Evolutionary conservation across 2,329 filamentous ascomycete species (phyloP).

Genomic region (Neobulgaria alba): DNA sequence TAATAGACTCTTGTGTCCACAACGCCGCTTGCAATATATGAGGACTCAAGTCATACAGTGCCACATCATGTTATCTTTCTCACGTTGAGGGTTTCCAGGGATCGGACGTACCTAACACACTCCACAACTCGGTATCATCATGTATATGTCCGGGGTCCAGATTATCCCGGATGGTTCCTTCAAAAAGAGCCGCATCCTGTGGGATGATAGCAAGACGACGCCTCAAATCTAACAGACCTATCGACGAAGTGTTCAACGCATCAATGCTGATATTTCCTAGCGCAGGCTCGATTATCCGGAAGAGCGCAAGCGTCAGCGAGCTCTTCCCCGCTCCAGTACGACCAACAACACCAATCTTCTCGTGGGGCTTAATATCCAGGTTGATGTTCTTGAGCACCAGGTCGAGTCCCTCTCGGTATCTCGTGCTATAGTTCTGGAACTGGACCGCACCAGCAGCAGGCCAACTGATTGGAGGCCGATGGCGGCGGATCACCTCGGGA

Average conservation of each 20-base stretch:
- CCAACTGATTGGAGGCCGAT: slow-evolving; percentile 83
- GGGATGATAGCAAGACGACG: slow-evolving; percentile 92
- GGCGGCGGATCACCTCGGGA: slow-evolving; percentile 83
- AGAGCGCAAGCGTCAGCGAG: slow-evolving; percentile 82
- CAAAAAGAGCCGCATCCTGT: slow-evolving; percentile 92
- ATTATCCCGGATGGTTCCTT: slow-evolving; percentile 88
- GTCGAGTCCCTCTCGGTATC: slow-evolving; percentile 83
- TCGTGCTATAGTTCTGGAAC: slow-evolving; percentile 89
- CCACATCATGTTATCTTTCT: slow-evolving; percentile 5
- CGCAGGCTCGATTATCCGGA: slow-evolving; percentile 87
- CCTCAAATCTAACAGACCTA: slow-evolving; percentile 82
- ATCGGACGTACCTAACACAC: slow-evolving; percentile 65
- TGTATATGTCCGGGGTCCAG: slow-evolving; percentile 90
- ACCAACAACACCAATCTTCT: slow-evolving; percentile 97
- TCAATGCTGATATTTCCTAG: slow-evolving; percentile 85
- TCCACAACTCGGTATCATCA: slow-evolving; percentile 96
- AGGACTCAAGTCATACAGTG: slow-evolving; percentile 22
- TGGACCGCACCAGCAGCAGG: slow-evolving; percentile 80
- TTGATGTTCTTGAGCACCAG: slow-evolving; percentile 89
- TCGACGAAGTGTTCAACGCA: slow-evolving; percentile 76
- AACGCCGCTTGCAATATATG: slow-evolving; percentile 20
- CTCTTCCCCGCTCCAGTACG: slow-evolving; percentile 95
- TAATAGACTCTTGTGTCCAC: slow-evolving; percentile 28
- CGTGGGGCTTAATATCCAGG: slow-evolving; percentile 85
- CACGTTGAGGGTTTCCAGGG: not conserved